Conservation (phyloP, 306 rosid species). For the Cicer yamashitae region DNA sequence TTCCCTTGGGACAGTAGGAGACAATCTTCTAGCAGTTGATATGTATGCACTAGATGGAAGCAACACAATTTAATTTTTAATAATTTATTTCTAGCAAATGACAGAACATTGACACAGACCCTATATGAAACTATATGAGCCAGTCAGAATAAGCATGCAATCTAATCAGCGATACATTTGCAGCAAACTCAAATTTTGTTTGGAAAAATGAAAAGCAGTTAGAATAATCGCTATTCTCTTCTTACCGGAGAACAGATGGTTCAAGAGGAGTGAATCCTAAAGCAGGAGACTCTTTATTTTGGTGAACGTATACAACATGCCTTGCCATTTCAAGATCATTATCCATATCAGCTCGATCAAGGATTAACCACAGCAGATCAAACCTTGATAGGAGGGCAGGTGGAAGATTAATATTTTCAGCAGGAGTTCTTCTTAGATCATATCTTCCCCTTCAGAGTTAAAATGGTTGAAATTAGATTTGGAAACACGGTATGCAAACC, state of each 20-base stretch:
- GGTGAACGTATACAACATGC: constrained; percentile 92
- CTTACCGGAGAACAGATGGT: constrained; percentile 92
- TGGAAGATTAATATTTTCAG: constrained; percentile 97
- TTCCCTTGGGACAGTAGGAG: constrained; percentile 82
- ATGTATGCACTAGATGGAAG: constrained; percentile 72
- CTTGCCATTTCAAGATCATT: constrained; percentile 99
- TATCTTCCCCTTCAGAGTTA: constrained; percentile 89
- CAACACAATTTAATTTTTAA: constrained; percentile 26
- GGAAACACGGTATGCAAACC: constrained; percentile 27
- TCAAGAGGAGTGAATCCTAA: constrained; percentile 97
- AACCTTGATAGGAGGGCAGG: constrained; percentile 95
- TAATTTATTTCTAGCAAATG: constrained; percentile 22
- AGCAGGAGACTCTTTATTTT: constrained; percentile 89
- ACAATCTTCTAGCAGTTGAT: constrained; percentile 92
- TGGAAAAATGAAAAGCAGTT: constrained; percentile 25
- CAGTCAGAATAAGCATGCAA: constrained; percentile 24
- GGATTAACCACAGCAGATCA: constrained; percentile 96
- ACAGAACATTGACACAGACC: constrained; percentile 30
- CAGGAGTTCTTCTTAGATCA: constrained; percentile 95
- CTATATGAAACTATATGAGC: constrained; percentile 20
- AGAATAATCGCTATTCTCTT: not conserved
- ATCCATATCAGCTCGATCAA: constrained; percentile 99
- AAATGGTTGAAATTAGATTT: constrained; percentile 41
- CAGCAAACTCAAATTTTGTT: constrained; percentile 4
- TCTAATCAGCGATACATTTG: constrained; percentile 18